Percentiles rank a stretch among this genome's conserved stretches.
These are phyloP conservation scores for Backusella parvicylindrica DNA, from an alignment of 192 early-diverging fungal species.

Conservation along the genomic window DNA sequence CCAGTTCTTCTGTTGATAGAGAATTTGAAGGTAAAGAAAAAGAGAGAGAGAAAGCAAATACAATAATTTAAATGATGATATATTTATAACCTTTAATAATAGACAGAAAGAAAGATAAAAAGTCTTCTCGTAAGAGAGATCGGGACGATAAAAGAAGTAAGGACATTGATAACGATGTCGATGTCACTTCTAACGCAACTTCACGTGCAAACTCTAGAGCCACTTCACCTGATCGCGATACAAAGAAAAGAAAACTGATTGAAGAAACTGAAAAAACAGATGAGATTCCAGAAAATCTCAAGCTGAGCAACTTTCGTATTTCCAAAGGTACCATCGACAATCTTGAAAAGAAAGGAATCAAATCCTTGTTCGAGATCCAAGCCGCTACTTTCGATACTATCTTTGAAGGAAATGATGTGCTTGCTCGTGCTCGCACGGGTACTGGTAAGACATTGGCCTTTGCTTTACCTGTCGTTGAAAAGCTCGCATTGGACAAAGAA, in stretches of 20 bases:
- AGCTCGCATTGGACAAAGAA: conserved; percentile 40
- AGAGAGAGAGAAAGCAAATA: neutral
- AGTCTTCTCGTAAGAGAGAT: conserved; percentile 21
- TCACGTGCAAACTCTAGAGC: neutral
- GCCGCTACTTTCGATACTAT: conserved; percentile 79
- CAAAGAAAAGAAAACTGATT: conserved; percentile 32
- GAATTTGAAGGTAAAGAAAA: neutral
- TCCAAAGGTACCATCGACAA: conserved; percentile 64
- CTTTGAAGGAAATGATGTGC: conserved; percentile 71
- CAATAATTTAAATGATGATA: neutral
- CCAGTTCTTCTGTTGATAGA: neutral
- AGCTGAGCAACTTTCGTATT: conserved; percentile 57
- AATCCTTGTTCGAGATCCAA: conserved; percentile 91
- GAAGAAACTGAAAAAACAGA: conserved; percentile 28
- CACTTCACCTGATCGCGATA: conserved; percentile 25
- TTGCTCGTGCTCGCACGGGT: conserved; percentile 73
- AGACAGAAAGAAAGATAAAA: conserved; percentile 12
- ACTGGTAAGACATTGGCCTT: conserved; percentile 83
- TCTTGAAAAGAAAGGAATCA: conserved; percentile 71
- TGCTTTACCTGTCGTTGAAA: conserved; percentile 70
- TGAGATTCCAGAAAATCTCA: conserved; percentile 52
- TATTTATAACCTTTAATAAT: neutral
- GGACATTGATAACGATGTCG: conserved; percentile 29
- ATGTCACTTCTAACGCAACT: conserved; percentile 8
- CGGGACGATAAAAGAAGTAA: conserved; percentile 34